Percentiles rank a stretch among this genome's conserved stretches.
Conservation (phyloP, 805 yeast species). For the Schizosaccharomyces pombe region DNA sequence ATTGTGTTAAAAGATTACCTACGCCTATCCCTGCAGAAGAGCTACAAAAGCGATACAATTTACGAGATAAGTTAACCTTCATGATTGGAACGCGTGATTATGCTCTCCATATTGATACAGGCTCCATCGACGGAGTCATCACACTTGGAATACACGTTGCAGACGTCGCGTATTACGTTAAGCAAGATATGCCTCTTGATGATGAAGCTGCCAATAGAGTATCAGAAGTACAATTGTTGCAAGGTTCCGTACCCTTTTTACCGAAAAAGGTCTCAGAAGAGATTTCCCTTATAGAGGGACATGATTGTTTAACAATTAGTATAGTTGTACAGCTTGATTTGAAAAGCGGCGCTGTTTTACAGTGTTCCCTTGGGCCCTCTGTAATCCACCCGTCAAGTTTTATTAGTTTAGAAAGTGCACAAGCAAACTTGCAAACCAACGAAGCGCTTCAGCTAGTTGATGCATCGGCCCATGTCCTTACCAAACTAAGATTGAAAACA, state of each 20-base stretch:
- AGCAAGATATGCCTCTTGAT: slow-evolving; percentile 58
- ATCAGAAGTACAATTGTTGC: slow-evolving; percentile 68
- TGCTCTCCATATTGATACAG: slow-evolving; percentile 1
- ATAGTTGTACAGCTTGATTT: neutral
- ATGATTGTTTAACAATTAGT: neutral
- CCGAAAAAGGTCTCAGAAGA: slow-evolving; percentile 29
- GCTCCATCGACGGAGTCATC: slow-evolving; percentile 17
- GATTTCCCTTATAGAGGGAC: neutral
- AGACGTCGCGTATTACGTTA: slow-evolving; percentile 52
- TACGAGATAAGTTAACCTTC: neutral
- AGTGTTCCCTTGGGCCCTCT: neutral
- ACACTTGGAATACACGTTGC: slow-evolving; percentile 64
- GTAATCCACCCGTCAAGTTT: neutral
- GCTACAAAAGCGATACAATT: neutral
- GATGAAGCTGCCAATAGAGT: slow-evolving; percentile 80
- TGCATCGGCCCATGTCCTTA: neutral
- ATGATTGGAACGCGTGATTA: neutral
- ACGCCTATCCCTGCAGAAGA: neutral
- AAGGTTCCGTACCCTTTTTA: slow-evolving; percentile 39
- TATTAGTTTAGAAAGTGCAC: neutral
- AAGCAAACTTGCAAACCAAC: neutral
- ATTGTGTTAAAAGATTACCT: neutral
- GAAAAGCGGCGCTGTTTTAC: neutral
- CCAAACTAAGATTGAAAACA: neutral
- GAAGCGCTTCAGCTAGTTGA: neutral